These are phyloP conservation scores for Diaporthe citri DNA, from an alignment of 2,329 filamentous ascomycete species.

Conservation along the genomic window DNA sequence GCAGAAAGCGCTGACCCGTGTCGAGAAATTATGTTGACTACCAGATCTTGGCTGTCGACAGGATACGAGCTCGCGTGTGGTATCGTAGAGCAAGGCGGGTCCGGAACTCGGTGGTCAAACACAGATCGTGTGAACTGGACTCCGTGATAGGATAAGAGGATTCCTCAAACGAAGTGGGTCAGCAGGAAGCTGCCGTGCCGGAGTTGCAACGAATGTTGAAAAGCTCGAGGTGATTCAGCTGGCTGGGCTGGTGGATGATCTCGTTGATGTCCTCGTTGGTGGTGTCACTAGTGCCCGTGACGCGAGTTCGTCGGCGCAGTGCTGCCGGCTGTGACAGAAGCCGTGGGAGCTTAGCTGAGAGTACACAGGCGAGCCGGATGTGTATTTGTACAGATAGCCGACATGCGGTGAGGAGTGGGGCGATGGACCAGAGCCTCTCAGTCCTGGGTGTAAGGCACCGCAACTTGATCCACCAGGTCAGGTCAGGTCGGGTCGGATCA, in stretches of 20 bases:
- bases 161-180: background rate
- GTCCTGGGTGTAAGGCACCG: background rate
- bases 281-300: background rate
- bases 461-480: slow-evolving; percentile 6
- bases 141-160: slow-evolving; percentile 1
- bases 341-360: background rate
- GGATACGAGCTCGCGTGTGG: slow-evolving; percentile 3
- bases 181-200: slow-evolving; percentile 7
- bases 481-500: slow-evolving; percentile 5
- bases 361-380: slow-evolving; percentile 1
- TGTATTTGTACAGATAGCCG: slow-evolving; percentile 8
- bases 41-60: background rate
- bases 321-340: background rate
- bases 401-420: slow-evolving; percentile 20
- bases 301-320: background rate
- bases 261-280: background rate
- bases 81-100: background rate
- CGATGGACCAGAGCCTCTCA: background rate
- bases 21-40: background rate
- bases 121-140: background rate
- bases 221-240: background rate
- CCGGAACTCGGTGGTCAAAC: slow-evolving; percentile 8
- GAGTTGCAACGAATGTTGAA: background rate
- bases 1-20: background rate
- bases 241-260: background rate